Percentiles rank a stretch among this genome's conserved stretches.
Conservation (phyloP, 2,329 filamentous ascomycete genomes). For the Trichoderma breve region DNA sequence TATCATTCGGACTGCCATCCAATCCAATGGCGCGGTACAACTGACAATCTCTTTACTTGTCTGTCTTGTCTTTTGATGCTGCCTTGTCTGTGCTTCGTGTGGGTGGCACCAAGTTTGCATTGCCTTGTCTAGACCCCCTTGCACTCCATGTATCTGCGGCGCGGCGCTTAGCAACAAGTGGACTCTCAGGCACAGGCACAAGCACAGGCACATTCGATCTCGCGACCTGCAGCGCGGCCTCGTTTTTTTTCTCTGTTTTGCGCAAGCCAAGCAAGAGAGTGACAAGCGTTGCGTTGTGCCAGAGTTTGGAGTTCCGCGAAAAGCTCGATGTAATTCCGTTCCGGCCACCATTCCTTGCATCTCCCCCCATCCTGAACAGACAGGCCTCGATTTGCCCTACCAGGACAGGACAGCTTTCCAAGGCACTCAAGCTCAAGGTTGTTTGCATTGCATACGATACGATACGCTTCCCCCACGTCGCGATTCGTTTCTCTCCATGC, state of each 20-base stretch:
- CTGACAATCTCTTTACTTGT: background rate
- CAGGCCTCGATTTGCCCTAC: background rate
- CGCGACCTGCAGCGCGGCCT: slow-evolving; percentile 5
- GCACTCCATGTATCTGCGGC: slow-evolving; percentile 10
- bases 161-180: slow-evolving; percentile 15
- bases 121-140: slow-evolving; percentile 3
- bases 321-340: slow-evolving; percentile 18
- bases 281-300: background rate
- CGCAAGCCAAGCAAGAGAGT: slow-evolving; percentile 1
- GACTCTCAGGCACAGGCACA: background rate
- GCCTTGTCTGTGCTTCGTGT: background rate
- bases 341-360: slow-evolving; percentile 9
- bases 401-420: background rate
- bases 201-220: slow-evolving; percentile 10
- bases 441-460: background rate
- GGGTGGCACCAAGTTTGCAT: background rate
- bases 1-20: background rate
- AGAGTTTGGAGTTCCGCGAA: background rate
- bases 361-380: background rate
- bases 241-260: background rate
- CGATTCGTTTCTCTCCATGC: slow-evolving; percentile 17
- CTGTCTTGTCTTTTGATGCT: background rate
- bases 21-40: background rate
- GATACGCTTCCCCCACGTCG: background rate
- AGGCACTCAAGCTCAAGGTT: background rate